Base-by-base conservation (phyloP, 176 grass and related monocot species). In the Tillandsia leiboldiana region DNA sequence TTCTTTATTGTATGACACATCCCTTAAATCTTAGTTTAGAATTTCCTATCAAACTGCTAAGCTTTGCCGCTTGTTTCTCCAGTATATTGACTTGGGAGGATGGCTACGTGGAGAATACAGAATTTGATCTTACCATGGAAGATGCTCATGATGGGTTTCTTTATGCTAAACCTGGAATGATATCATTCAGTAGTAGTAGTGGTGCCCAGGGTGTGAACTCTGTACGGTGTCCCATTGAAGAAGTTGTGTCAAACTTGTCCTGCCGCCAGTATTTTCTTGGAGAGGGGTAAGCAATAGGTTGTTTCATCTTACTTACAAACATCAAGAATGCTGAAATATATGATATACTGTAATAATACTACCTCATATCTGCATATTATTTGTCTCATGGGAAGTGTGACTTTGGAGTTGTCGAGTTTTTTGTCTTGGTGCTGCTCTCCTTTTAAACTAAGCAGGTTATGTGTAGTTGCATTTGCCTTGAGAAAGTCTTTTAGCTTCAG, bases 61-160 rank as follows among this genome's bases (percentile, higher is more conserved):
- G 11, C 11, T 58, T 59, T 70, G 64, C 51, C 48, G 67, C 56
- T 75, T 91, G 56, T 72, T 18, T 77, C 48, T 51, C 12, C 78
- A 95, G 90, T 67, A 66, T 79, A 61, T 82, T 95, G 75, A 83
- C 74, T 71, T 95, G 90, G 81, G 80, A 80, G 0, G 78, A 87
- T 80, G 72, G 65, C 53, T 89, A 87, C 75, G 52, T 95, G 10
- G 56, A 82, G 50, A 79, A 73, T 56, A n/a, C 62, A 13, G 50
- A n/a, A 26, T 53, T 11, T 73, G 69, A 70, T 65, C 48, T 14
- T 53, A 42, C 70, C 24, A 22, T 28, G 13, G 69, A 72, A 14
- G 54, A 73, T 70, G 3, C 79, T 68, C 57, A 63, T 75, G 70
- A 52, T 76, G 20, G 18, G 7, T 50, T 27, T 52, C n/a, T 49